Evolutionary conservation across 176 grass and related monocot species (phyloP).

Genomic region (Neostapfia colusana): DNA sequence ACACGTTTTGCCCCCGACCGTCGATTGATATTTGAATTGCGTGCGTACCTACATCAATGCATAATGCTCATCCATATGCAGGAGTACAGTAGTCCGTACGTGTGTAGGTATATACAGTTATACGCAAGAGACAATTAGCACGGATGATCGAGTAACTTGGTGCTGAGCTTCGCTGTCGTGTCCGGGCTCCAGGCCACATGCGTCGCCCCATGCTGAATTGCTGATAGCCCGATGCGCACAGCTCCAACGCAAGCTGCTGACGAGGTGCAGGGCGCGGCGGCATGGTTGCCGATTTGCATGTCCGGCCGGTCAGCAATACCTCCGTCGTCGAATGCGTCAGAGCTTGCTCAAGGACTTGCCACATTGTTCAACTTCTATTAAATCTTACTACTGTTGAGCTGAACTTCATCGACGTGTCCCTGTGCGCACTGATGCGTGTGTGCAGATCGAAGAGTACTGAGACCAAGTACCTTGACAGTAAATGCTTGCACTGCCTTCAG

Average conservation of each 20-base stretch:
- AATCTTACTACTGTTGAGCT: neutral
- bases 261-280: neutral
- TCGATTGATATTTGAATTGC: neutral
- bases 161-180: neutral
- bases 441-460: neutral
- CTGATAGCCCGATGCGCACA: neutral
- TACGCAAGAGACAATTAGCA: neutral
- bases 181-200: neutral
- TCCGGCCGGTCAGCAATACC: neutral
- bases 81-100: neutral
- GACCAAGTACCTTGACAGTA: neutral
- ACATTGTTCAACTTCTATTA: neutral
- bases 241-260: neutral
- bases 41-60: neutral
- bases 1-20: slow-evolving; percentile 17
- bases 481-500: neutral
- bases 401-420: neutral
- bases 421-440: slow-evolving; percentile 4
- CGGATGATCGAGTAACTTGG: too few species aligned
- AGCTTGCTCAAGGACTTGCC: neutral
- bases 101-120: neutral
- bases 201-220: neutral
- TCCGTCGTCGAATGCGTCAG: too few species aligned
- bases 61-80: neutral
- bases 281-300: slow-evolving; percentile 10